Base-by-base conservation (phyloP, 2,329 filamentous ascomycete genomes). In the Penicillium sp. region DNA sequence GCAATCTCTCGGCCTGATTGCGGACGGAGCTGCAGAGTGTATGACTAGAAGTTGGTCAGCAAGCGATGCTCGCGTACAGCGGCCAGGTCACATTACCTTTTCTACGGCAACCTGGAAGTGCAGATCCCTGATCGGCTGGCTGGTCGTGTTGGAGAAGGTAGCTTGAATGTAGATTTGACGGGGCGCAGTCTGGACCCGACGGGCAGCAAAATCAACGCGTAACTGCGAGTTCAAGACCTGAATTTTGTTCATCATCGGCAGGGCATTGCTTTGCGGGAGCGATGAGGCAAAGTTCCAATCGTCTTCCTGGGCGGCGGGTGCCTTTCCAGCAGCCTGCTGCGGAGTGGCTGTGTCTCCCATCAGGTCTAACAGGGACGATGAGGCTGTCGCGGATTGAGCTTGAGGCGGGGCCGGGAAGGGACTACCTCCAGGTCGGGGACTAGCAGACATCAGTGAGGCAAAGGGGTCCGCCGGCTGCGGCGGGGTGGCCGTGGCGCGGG, bases 261-360 rank as follows among this genome's bases (percentile, higher is more conserved):
- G 80, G 54, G 73, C 65, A 51, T 56, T 68, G 72, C 26, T 72
- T 52, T 83, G 79, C 3, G 93, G 93, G 13, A 96, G 79, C 0
- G 93, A 87, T 0, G 93, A 97, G 3, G 89, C 85, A 70, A 97
- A 97, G 23, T 85, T 88, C 92, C 93, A 97, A 66, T 97, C 93
- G 59, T 97, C 93, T 46, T 96, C 93, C 42, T 89, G 84, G 46
- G 70, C 61, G 6, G 69, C 56, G 28, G 76, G 77, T 42, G 65
- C 60, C 51, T 58, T 65, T 58, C 52, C 64, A 58, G 60, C 65
- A 42, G 64, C 50, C 48, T 58, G 54, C 5, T 68, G 29, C 43
- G 36, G 49, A 39, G 68, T 52, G 49, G 41, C 54, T 51, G 18
- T 43, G 33, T 54, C 54, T 45, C 65, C 68, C 13, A 56, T 60